These are phyloP conservation scores for Geosmithia morbida DNA, from an alignment of 2,329 filamentous ascomycete species.

Conservation along the genomic window DNA sequence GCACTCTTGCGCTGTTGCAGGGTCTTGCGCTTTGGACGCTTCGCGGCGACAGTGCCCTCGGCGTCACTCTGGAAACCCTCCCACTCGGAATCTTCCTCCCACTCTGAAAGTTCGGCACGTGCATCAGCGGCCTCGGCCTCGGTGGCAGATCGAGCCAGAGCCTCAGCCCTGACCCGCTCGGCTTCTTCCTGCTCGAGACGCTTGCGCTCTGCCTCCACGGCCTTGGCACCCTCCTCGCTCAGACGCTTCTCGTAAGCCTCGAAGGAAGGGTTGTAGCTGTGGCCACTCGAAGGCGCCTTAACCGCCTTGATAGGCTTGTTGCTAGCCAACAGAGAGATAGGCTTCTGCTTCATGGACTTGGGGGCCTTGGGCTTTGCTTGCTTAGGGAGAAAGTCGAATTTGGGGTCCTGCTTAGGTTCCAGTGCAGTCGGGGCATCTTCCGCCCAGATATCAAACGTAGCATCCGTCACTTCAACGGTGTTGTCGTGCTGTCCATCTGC, in stretches of 20 bases:
- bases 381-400: slow-evolving; percentile 47
- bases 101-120: slow-evolving; percentile 50
- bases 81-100: slow-evolving; percentile 85
- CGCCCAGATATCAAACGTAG: slow-evolving; percentile 69
- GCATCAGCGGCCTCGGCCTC: slow-evolving; percentile 61
- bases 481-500: slow-evolving; percentile 57
- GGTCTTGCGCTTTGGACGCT: slow-evolving; percentile 74
- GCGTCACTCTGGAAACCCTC: slow-evolving; percentile 76
- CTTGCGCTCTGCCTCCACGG: slow-evolving; percentile 63
- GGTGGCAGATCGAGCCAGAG: slow-evolving; percentile 54
- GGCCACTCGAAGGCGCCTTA: slow-evolving; percentile 62
- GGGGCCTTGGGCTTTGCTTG: slow-evolving; percentile 56
- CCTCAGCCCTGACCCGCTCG: slow-evolving; percentile 53
- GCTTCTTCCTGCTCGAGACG: slow-evolving; percentile 53
- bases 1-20: slow-evolving; percentile 75
- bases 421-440: slow-evolving; percentile 15
- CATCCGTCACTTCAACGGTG: slow-evolving; percentile 41
- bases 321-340: slow-evolving; percentile 68
- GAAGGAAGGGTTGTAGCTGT: slow-evolving; percentile 86
- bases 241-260: slow-evolving; percentile 72
- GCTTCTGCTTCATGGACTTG: slow-evolving; percentile 57
- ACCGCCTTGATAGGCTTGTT: slow-evolving; percentile 72
- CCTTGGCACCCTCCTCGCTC: slow-evolving; percentile 60
- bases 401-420: slow-evolving; percentile 22
- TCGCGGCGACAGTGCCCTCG: slow-evolving; percentile 44